A percentile compares a stretch with the other conserved stretches of the same genome.
Evolutionary conservation across 148 eudicot species (phyloP).

Genomic region (Silene uniflora): DNA sequence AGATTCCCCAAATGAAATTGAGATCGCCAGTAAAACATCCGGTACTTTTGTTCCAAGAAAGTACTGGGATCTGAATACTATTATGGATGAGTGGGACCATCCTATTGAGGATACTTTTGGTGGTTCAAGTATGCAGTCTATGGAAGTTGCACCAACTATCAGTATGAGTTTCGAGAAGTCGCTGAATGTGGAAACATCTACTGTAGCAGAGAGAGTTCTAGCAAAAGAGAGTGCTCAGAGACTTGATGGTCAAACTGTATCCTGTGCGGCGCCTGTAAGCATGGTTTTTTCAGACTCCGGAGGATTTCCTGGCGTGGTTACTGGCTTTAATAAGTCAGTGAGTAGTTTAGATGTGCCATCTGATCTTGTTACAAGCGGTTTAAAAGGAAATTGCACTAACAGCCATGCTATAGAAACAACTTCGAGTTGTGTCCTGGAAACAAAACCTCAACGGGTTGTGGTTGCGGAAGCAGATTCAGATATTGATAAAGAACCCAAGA

Average conservation of each 20-base stretch:
- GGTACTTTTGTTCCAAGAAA: constrained; percentile 26
- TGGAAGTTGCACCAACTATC: constrained; percentile 3
- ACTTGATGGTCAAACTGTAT: background rate
- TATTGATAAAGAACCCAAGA: constrained; percentile 17
- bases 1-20: constrained; percentile 6
- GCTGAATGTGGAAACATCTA: background rate
- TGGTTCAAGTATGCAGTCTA: constrained; percentile 15
- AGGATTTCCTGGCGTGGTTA: background rate
- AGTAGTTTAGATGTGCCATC: background rate
- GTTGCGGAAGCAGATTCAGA: background rate
- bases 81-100: constrained; percentile 60
- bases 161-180: constrained; percentile 1
- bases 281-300: background rate
- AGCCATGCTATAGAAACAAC: constrained; percentile 8
- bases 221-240: background rate
- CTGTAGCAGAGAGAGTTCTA: constrained; percentile 5
- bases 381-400: background rate
- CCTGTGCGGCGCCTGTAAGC: constrained; percentile 1
- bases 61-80: constrained; percentile 69
- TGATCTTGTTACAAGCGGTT: background rate
- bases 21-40: background rate
- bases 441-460: background rate
- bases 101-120: constrained; percentile 36
- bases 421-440: background rate
- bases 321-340: constrained; percentile 1